Base-by-base conservation (phyloP, 352 stramenopile genomes). In the Lagenidium sp. region DNA sequence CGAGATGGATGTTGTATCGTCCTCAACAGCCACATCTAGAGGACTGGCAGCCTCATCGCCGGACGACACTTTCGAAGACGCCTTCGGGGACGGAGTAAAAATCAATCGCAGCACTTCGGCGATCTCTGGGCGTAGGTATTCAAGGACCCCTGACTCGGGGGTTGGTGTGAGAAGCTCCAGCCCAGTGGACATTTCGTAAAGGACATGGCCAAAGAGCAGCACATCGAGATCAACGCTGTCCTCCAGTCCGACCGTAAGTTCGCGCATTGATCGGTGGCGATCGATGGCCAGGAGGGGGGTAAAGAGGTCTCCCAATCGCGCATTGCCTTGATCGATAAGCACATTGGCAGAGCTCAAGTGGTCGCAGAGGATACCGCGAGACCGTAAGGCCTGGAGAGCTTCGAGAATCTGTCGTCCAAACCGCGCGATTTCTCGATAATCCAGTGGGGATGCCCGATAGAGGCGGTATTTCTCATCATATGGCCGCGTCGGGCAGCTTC, bases 101-200 rank as follows among this genome's bases (percentile, higher is more conserved):
- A 85, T 77, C 11, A 63, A 45, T 25, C 62, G 32, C 19, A 86
- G 44, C 15, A 82, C 74, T 7, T 85, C 62, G 1, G 71, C 64
- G 28, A 87, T 73, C 43, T 83, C 68, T 1, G 65, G 62, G 0
- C 45, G 40, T n/a, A 86, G 34, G 42, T 71, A 62, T 23, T 80
- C 54, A 0, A 89, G 43, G 19, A 85, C 66, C 16, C 41, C 43
- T 47, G 68, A 57, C 12, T 78, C 65, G 1, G 77, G 77, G 29
- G 56, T 44, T 2, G 63, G 41, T 15, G 55, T 56, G 15, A 57
- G 19, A 1, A 89, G 53, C 50, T 85, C 74, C 59, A 64, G 53
- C 1, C 77, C 77, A 3, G 71, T 85, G 0, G 68, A 74, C 77
- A 89, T 86, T 39, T 89, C 77, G 39, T 85, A 89, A 40, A 89